Evolutionary conservation across 2,329 filamentous ascomycete genomes (phyloP).

Genomic region (Ophiosphaerella korrae): DNA sequence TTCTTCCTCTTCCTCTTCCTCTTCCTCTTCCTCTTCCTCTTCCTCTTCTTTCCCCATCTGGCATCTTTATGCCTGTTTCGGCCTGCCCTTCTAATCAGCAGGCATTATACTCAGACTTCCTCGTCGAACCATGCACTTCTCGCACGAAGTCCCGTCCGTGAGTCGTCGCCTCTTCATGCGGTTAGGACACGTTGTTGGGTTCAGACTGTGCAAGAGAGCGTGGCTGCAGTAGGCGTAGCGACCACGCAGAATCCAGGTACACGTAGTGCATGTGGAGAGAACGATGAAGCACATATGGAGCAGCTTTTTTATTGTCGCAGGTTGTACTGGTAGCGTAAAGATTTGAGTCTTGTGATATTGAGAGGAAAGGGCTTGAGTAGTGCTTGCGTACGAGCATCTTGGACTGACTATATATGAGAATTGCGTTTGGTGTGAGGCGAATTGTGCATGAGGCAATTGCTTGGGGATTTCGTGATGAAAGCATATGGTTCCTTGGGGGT

Average conservation of each 20-base stretch:
- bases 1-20: background rate
- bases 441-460: too few species aligned
- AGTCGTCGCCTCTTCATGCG: slow-evolving; percentile 24
- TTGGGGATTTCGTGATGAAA: too few species aligned
- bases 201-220: slow-evolving; percentile 21
- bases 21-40: background rate
- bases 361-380: too few species aligned
- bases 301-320: too few species aligned
- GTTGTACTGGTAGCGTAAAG: too few species aligned
- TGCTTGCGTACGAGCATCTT: too few species aligned
- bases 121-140: slow-evolving; percentile 13
- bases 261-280: slow-evolving; percentile 24
- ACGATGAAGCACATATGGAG: slow-evolving; percentile 32
- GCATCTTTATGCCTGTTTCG: background rate
- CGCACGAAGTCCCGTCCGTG: slow-evolving; percentile 7
- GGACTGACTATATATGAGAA: too few species aligned
- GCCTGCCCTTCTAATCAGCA: background rate
- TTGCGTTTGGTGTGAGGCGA: too few species aligned
- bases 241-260: slow-evolving; percentile 17
- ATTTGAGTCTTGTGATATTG: too few species aligned
- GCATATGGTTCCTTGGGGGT: too few species aligned
- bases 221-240: slow-evolving; percentile 30
- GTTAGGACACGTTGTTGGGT: slow-evolving; percentile 27
- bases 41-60: background rate
- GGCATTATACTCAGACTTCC: slow-evolving; percentile 24